A percentile compares a stretch with the other conserved stretches of the same genome.
phyloP scores from a whole-genome alignment of 495 filamentous ascomycete species.

The Penicillium waksmanii region DNA sequence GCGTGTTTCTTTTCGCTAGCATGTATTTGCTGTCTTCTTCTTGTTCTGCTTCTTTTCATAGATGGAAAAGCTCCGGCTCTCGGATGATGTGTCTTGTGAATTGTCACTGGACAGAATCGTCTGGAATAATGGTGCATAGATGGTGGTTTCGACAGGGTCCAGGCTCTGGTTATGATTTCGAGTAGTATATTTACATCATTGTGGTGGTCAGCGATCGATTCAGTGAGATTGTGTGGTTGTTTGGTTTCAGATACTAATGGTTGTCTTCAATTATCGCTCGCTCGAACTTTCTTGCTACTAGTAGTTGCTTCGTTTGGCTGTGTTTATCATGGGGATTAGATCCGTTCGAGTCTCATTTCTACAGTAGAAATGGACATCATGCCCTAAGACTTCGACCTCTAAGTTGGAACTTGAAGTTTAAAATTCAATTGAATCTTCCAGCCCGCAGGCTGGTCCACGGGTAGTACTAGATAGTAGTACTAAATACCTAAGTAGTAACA shows the following conservation, averaged over 20 bases:
- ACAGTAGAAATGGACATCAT: no score
- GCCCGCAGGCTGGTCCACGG: no score
- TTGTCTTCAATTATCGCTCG: no score
- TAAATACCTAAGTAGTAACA: no score
- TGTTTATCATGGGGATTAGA: no score
- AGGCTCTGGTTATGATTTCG: background rate
- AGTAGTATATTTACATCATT: conserved; percentile 13
- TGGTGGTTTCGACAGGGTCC: conserved; percentile 6
- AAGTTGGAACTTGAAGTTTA: no score
- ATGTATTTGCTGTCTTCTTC: conserved; percentile 4
- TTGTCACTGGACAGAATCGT: background rate
- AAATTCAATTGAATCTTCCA: no score
- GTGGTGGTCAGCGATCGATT: conserved; percentile 24
- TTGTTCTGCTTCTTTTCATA: conserved; percentile 15
- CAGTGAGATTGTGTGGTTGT: conserved; percentile 1
- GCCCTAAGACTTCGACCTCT: no score
- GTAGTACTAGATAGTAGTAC: no score
- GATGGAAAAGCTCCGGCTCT: conserved; percentile 22
- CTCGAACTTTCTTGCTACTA: no score
- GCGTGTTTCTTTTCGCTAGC: background rate
- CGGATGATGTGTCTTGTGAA: conserved; percentile 2
- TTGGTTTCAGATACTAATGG: background rate
- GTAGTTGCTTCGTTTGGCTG: no score
- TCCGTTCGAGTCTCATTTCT: no score
- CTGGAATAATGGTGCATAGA: conserved; percentile 17